These are phyloP conservation scores for Neopestalotiopsis sp. DNA, from an alignment of 2,329 filamentous ascomycete species.

Conservation along the genomic window DNA sequence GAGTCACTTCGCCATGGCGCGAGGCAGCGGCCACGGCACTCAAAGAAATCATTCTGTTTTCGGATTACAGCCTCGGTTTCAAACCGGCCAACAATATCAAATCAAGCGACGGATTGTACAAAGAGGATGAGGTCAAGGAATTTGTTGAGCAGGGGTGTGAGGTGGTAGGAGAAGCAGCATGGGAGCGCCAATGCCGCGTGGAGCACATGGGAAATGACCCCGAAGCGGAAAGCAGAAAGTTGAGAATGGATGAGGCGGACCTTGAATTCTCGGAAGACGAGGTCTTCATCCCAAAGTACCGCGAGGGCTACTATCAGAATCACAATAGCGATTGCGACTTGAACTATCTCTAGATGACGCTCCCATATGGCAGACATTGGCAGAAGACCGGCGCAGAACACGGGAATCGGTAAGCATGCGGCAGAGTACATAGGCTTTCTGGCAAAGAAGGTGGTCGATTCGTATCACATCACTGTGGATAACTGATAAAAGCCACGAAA, in stretches of 20 bases:
- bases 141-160: neutral
- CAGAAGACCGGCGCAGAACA: no score
- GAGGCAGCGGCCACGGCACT: neutral
- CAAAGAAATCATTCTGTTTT: neutral
- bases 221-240: neutral
- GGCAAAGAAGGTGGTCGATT: no score
- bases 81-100: neutral
- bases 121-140: neutral
- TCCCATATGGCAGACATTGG: no score
- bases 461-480: no score
- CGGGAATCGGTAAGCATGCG: no score
- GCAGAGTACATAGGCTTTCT: no score
- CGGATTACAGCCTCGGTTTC: conserved; percentile 5
- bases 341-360: neutral
- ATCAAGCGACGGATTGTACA: neutral
- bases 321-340: neutral
- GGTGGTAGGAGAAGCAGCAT: neutral
- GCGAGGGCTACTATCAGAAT: neutral
- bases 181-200: neutral
- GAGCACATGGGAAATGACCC: neutral
- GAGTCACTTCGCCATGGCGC: neutral
- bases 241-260: neutral
- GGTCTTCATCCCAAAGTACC: neutral
- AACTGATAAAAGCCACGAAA: no score
- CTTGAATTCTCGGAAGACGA: neutral